These are phyloP conservation scores for Erucastrum elatum DNA, from an alignment of 345 rosid genomes.

Conservation along the genomic window DNA sequence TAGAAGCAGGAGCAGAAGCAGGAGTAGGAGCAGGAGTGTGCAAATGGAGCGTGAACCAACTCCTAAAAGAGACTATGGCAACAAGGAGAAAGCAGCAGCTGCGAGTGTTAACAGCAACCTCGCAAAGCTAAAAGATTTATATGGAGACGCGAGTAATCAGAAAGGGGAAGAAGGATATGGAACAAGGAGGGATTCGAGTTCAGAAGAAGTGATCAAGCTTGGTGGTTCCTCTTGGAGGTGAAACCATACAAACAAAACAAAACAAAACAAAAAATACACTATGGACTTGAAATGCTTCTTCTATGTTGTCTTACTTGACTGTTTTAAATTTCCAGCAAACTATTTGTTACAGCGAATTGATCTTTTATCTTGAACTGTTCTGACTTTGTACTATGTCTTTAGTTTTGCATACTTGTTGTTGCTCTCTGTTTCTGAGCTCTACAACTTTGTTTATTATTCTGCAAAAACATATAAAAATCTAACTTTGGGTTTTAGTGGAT, in stretches of 20 bases:
- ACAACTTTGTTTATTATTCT: not conserved
- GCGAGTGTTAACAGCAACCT: slow-evolving; percentile 62
- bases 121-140: slow-evolving; percentile 88
- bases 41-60: slow-evolving; percentile 58
- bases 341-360: slow-evolving; percentile 9
- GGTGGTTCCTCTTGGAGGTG: slow-evolving; percentile 85
- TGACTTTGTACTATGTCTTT: not conserved
- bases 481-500: not conserved
- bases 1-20: slow-evolving; percentile 62
- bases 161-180: slow-evolving; percentile 54
- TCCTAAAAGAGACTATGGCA: slow-evolving; percentile 49
- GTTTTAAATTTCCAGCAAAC: not conserved
- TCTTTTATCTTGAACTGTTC: not conserved
- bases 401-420: too few relatives aligned
- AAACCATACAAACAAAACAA: not conserved
- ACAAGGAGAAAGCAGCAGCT: slow-evolving; percentile 51
- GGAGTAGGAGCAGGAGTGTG: slow-evolving; percentile 68
- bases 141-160: slow-evolving; percentile 61
- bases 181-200: slow-evolving; percentile 54
- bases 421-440: not conserved
- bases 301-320: slow-evolving; percentile 21
- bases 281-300: slow-evolving; percentile 13
- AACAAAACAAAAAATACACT: not conserved
- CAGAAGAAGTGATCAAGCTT: slow-evolving; percentile 90
- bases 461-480: not conserved